Conservation (phyloP, 106 monocot genomes). For the Acorus gramineus region DNA sequence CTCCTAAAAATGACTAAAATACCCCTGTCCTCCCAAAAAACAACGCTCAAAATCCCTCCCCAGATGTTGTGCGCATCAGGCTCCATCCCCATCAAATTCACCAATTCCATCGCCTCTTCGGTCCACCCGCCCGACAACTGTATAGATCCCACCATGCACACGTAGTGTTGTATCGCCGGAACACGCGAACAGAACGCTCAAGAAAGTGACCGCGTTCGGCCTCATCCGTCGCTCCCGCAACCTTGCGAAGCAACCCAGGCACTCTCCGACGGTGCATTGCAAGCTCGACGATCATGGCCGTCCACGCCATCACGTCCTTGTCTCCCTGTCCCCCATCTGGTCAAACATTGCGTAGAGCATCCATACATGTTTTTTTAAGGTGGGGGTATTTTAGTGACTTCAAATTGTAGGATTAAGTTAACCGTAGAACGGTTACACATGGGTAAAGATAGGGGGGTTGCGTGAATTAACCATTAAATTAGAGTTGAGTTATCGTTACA, state of each 20-base stretch:
- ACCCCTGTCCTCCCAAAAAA: too few species aligned
- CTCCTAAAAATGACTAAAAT: too few species aligned
- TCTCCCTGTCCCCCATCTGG: neutral
- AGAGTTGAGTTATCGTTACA: too few species aligned
- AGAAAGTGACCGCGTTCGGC: constrained; percentile 15
- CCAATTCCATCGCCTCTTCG: constrained; percentile 10
- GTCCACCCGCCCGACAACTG: constrained; percentile 13
- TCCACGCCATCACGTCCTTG: constrained; percentile 13
- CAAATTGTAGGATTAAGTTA: too few species aligned
- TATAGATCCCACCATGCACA: constrained; percentile 22
- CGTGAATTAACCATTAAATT: too few species aligned
- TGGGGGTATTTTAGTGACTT: too few species aligned
- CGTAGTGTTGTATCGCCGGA: constrained; percentile 18
- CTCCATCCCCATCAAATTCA: constrained; percentile 18
- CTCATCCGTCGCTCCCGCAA: neutral
- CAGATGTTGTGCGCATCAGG: constrained; percentile 26
- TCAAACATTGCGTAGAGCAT: constrained; percentile 8
- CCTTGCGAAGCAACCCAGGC: constrained; percentile 1
- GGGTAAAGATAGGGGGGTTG: too few species aligned
- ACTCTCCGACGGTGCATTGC: constrained; percentile 1
- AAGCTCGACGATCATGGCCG: constrained; percentile 10
- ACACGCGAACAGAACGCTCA: constrained; percentile 2
- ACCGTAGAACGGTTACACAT: too few species aligned
- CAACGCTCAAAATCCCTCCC: constrained; percentile 36
- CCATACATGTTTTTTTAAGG: too few species aligned